A percentile compares a stretch with the other conserved stretches of the same genome.
phyloP scores from a whole-genome alignment of 2,329 filamentous ascomycete species.

The Dactylellina leptospora region DNA sequence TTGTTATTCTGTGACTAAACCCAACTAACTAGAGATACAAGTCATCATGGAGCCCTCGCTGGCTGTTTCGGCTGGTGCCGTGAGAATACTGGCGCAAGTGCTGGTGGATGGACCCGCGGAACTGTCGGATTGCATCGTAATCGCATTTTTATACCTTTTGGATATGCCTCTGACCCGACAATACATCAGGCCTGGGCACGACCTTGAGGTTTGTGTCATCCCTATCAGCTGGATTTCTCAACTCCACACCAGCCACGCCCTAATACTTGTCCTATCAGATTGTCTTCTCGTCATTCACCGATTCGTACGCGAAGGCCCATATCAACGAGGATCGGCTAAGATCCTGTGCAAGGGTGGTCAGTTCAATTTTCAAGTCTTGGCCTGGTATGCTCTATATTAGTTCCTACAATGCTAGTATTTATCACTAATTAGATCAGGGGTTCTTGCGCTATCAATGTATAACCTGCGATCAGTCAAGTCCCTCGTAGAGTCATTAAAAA shows the following conservation, averaged over 20 bases:
- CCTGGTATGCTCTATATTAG: slow-evolving; percentile 64
- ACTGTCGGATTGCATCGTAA: slow-evolving; percentile 85
- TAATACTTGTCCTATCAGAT: slow-evolving; percentile 47
- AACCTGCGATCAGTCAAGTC: slow-evolving; percentile 85
- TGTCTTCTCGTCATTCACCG: slow-evolving; percentile 90
- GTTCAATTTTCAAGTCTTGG: slow-evolving; percentile 92
- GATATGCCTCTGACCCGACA: slow-evolving; percentile 82
- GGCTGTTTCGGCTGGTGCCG: slow-evolving; percentile 81
- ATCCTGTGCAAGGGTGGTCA: slow-evolving; percentile 89
- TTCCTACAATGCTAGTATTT: background rate
- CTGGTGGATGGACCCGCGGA: slow-evolving; percentile 90
- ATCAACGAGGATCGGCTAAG: slow-evolving; percentile 74
- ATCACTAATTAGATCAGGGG: slow-evolving; percentile 60
- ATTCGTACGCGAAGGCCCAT: slow-evolving; percentile 69
- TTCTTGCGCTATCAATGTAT: slow-evolving; percentile 88
- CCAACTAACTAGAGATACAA: slow-evolving; percentile 1
- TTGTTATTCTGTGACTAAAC: background rate
- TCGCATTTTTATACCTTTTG: slow-evolving; percentile 87
- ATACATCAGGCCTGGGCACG: slow-evolving; percentile 86
- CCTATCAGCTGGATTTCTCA: background rate
- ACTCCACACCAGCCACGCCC: background rate
- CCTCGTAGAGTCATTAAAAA: slow-evolving; percentile 71
- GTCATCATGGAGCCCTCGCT: slow-evolving; percentile 83
- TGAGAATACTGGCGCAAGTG: slow-evolving; percentile 88
- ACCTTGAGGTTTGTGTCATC: slow-evolving; percentile 76